phyloP scores from a whole-genome alignment of 441 rosid species.

The Isatis lusitanica region DNA sequence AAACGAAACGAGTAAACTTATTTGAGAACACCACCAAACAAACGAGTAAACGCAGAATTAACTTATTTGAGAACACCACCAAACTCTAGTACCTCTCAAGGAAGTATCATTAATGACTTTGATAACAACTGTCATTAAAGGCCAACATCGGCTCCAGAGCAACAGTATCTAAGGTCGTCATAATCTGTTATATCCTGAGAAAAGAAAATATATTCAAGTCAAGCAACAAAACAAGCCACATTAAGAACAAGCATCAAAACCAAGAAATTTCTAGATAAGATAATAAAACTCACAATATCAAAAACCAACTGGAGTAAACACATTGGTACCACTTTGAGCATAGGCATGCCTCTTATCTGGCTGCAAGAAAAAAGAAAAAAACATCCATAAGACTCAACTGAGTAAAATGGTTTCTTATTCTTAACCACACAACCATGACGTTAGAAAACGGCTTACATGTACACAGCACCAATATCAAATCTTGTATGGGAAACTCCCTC shows the following conservation, averaged over 20 bases:
- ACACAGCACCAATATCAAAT: slow-evolving; percentile 89
- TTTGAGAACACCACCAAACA: too few relatives aligned
- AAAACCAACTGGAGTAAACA: slow-evolving; percentile 79
- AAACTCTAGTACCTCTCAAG: slow-evolving; percentile 55
- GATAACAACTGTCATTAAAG: slow-evolving; percentile 89
- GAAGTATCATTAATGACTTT: slow-evolving; percentile 88
- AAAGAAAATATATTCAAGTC: slow-evolving; percentile 23
- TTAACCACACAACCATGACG: background rate
- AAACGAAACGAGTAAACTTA: too few relatives aligned
- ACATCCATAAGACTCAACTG: background rate
- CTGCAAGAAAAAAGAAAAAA: slow-evolving; percentile 38
- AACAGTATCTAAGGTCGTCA: slow-evolving; percentile 89
- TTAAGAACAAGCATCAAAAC: background rate
- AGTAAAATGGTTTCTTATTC: background rate
- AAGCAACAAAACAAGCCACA: slow-evolving; percentile 18
- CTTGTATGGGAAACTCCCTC: slow-evolving; percentile 69
- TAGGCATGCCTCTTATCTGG: slow-evolving; percentile 86
- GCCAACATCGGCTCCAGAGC: slow-evolving; percentile 98
- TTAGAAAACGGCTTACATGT: slow-evolving; percentile 54
- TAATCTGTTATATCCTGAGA: slow-evolving; percentile 90
- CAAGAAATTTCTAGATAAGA: background rate
- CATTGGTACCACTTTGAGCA: slow-evolving; percentile 67
- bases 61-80: too few relatives aligned
- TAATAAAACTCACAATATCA: slow-evolving; percentile 67
- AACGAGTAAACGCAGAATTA: too few relatives aligned